These are phyloP conservation scores for Holtermanniella nyarrowii DNA, from an alignment of 768 basidiomycete species.

Conservation along the genomic window DNA sequence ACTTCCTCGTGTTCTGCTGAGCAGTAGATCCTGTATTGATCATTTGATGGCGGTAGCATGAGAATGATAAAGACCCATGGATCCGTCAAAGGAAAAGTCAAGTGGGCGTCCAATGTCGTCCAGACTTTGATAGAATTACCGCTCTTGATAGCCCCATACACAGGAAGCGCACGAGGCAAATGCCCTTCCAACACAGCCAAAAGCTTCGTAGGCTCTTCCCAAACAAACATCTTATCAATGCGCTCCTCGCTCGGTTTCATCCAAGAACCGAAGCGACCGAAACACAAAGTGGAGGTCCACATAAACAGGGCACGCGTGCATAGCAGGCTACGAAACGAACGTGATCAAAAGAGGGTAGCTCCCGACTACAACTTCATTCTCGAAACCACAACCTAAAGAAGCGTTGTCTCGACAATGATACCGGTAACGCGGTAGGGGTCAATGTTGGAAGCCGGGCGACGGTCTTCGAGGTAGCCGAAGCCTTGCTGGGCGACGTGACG, in stretches of 20 bases:
- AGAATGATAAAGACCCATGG: not conserved
- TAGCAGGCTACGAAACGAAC: too few relatives aligned
- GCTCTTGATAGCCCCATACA: not conserved
- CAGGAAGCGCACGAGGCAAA: not conserved
- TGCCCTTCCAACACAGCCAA: not conserved
- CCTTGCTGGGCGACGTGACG: slow-evolving; percentile 85
- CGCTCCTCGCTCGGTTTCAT: not conserved
- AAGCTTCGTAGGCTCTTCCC: too few relatives aligned
- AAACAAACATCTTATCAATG: not conserved
- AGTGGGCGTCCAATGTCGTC: not conserved
- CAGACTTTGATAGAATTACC: not conserved
- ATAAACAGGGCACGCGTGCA: not conserved
- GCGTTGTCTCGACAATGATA: slow-evolving; percentile 59
- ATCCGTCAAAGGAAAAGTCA: not conserved
- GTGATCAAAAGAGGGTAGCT: too few relatives aligned
- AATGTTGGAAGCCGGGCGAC: slow-evolving; percentile 96
- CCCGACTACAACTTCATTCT: slow-evolving; percentile 2
- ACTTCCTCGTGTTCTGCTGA: not conserved
- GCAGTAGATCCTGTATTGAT: slow-evolving; percentile 1
- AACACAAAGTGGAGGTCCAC: not conserved
- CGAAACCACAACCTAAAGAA: slow-evolving; percentile 23
- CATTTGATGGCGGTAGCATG: not conserved
- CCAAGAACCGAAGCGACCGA: not conserved
- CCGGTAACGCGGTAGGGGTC: slow-evolving; percentile 91
- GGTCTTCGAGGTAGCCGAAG: slow-evolving; percentile 90